Evolutionary conservation across 1,284 basidiomycete species (phyloP), one percentile per base, ranked within the genome.

Genomic region (Fomes fomentarius): DNA sequence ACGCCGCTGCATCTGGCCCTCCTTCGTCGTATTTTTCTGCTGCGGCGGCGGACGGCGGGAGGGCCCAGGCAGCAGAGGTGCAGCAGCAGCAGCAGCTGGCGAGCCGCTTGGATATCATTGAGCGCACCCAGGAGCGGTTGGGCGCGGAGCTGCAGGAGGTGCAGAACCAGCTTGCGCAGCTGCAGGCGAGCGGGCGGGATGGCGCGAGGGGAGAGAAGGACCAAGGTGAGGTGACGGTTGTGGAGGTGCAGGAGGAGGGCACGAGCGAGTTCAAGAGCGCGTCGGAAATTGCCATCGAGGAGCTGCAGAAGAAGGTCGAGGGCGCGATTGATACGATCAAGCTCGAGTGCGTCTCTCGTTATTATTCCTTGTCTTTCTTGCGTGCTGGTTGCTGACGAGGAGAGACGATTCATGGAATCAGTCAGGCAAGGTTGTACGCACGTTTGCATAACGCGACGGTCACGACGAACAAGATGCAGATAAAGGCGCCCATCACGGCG

Each of bases 381-480:
- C 21, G 37, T n/a, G 3, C 19, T 14, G 33, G 2, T 12, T n/a
- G 15, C 10, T 43, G 10, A 43, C 50, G 51, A 41, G 21, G 12
- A 15, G 14, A 19, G 8, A 10, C 10, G 31, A 5, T 12, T 34
- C 2, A 11, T 9, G 12, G 41, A 8, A n/a, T 9, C 54, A 76
- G 74, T 22, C 73, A 76, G 50, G 63, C 66, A n/a, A 66, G 71
- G 8, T 57, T 75, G 51, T 74, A 74, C 46, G 65, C 69, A 2
- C 69, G 72, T 31, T 57, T 76, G 50, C 66, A 65, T 40, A 76
- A 76, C 53, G 62, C 72, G 47, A 63, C 61, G 15, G 65, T 68
- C 39, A 68, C 65, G 2, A 57, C 64, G 44, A 69, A 70, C 30
- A 72, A 74, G 64, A 61, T 58, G 54, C 38, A 54, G 25, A 69